Percentiles rank a stretch among this genome's conserved stretches.
Conservation (phyloP, 345 rosid genomes). For the Linum lewisii region DNA sequence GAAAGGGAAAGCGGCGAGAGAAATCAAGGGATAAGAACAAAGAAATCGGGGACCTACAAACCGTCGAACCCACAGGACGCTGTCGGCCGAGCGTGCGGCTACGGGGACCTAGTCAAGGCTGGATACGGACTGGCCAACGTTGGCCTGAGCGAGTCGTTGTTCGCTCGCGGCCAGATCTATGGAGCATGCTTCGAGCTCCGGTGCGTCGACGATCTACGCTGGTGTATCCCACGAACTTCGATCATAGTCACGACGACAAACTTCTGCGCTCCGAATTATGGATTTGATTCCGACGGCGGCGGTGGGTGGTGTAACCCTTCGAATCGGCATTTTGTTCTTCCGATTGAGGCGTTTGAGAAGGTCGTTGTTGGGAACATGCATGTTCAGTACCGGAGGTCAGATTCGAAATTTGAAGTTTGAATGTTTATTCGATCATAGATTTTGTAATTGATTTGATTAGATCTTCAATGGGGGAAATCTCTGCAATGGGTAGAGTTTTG, state of each 20-base stretch:
- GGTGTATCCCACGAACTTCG: conserved; percentile 92
- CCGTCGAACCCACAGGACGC: conserved; percentile 78
- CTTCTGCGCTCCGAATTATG: conserved; percentile 94
- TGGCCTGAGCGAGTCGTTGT: conserved; percentile 69
- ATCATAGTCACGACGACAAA: conserved; percentile 75
- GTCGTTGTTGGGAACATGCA: conserved; percentile 95
- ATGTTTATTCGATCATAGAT: neutral
- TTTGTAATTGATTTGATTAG: neutral
- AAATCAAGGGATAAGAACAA: neutral
- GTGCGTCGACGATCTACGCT: conserved; percentile 78
- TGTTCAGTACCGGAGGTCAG: conserved; percentile 75
- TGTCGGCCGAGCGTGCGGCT: conserved; percentile 94
- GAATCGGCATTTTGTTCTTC: conserved; percentile 81
- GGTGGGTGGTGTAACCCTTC: conserved; percentile 95
- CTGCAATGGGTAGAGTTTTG: too few relatives aligned
- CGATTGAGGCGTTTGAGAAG: conserved; percentile 92
- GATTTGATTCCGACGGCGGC: conserved; percentile 72
- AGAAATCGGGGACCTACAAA: conserved; percentile 38
- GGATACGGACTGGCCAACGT: conserved; percentile 93
- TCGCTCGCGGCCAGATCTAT: conserved; percentile 90
- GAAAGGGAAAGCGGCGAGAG: too few relatives aligned
- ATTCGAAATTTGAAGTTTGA: neutral
- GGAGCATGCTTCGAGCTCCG: conserved; percentile 89
- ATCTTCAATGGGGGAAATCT: too few relatives aligned
- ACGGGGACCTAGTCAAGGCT: conserved; percentile 67